Evolutionary conservation across 352 stramenopile genomes (phyloP).

Genomic region (Phytopythium litorale): DNA sequence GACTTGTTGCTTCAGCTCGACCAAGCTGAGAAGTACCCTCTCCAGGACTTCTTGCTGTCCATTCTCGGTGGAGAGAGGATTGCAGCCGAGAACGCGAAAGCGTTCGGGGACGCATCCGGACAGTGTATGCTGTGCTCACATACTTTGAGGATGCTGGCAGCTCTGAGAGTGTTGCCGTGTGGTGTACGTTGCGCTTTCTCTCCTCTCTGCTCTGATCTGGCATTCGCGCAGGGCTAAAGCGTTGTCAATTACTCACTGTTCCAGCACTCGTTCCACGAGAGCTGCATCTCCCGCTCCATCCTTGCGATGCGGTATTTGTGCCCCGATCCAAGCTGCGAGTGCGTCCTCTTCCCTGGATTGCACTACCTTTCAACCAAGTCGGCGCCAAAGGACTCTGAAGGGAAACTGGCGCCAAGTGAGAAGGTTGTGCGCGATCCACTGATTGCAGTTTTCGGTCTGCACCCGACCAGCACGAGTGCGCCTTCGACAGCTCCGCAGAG

Average conservation of each 20-base stretch:
- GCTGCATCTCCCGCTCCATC: conserved; percentile 66
- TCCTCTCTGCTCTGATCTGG: neutral
- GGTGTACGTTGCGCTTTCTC: conserved; percentile 27
- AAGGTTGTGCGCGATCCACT: conserved; percentile 2
- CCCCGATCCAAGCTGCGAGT: conserved; percentile 39
- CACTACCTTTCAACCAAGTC: conserved; percentile 25
- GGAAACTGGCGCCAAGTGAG: neutral
- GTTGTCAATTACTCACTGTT: neutral
- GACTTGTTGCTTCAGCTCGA: conserved; percentile 73
- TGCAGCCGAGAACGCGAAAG: conserved; percentile 39
- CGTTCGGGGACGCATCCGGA: conserved; percentile 31
- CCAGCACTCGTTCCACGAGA: conserved; percentile 78
- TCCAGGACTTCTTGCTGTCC: conserved; percentile 75
- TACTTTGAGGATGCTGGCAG: conserved; percentile 55
- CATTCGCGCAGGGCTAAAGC: neutral
- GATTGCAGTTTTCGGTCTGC: conserved; percentile 15
- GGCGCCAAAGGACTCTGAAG: neutral
- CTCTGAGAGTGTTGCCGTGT: conserved; percentile 45
- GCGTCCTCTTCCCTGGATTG: conserved; percentile 62
- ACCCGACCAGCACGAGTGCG: conserved; percentile 6
- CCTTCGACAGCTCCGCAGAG: neutral
- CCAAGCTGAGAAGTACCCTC: conserved; percentile 40
- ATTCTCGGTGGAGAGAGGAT: conserved; percentile 42
- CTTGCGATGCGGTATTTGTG: conserved; percentile 13
- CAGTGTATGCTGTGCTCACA: conserved; percentile 56